Evolutionary conservation across 768 basidiomycete genomes (phyloP).

Genomic region (Lentinula raphanica): DNA sequence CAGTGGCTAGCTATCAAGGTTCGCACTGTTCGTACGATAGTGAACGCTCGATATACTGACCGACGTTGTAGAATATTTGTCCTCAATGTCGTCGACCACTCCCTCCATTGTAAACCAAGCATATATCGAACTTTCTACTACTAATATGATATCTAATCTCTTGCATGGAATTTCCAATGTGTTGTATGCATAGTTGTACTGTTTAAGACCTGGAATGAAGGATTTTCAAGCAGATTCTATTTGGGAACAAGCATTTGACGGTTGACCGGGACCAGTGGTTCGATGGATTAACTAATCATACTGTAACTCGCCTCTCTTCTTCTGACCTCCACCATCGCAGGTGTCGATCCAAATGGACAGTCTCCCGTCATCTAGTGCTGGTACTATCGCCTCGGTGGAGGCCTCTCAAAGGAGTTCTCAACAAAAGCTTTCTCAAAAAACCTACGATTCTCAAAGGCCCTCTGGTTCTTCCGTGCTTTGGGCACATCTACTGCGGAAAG

Average conservation of each 20-base stretch:
- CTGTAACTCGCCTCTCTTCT: too few relatives aligned
- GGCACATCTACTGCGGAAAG: conserved; percentile 51
- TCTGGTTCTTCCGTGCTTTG: conserved; percentile 27
- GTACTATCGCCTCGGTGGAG: not conserved
- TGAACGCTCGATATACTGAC: not conserved
- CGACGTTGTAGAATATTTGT: conserved; percentile 66
- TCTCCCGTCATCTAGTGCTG: conserved; percentile 1
- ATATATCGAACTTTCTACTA: too few relatives aligned
- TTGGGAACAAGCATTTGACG: too few relatives aligned
- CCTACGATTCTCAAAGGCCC: not conserved
- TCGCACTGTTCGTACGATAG: not conserved
- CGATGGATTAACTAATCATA: too few relatives aligned
- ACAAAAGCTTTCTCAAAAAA: too few relatives aligned
- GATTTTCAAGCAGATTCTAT: too few relatives aligned
- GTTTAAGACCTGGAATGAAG: too few relatives aligned
- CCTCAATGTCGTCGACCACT: conserved; percentile 85
- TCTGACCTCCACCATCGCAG: not conserved
- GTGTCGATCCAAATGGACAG: not conserved
- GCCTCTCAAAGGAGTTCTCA: not conserved
- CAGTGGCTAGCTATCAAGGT: conserved; percentile 79
- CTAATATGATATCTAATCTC: too few relatives aligned
- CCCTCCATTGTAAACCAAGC: conserved; percentile 69
- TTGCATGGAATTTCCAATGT: not conserved
- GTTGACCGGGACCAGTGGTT: too few relatives aligned
- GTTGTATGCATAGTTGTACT: too few relatives aligned